These are phyloP conservation scores for Corymbia maculata DNA, from an alignment of 345 rosid species.

Conservation along the genomic window DNA sequence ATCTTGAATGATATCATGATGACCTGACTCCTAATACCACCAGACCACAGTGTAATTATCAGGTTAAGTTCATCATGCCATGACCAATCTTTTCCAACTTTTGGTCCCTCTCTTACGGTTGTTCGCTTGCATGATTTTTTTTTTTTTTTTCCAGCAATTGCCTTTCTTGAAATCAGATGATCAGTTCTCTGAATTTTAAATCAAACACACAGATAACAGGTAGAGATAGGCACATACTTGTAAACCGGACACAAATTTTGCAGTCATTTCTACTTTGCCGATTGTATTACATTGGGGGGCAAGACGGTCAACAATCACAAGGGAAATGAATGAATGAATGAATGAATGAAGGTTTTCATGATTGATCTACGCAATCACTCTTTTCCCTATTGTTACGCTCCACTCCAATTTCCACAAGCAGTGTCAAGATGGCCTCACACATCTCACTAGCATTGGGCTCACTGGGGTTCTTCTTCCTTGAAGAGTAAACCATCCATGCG, in stretches of 20 bases:
- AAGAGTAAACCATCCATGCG: conserved; percentile 62
- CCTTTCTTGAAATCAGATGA: neutral
- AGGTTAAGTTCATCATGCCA: neutral
- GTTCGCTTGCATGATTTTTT: neutral
- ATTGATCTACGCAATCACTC: neutral
- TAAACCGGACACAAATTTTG: neutral
- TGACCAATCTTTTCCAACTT: neutral
- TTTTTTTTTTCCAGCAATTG: neutral
- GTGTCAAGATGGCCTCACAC: conserved; percentile 58
- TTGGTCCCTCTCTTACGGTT: neutral
- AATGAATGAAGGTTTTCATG: neutral
- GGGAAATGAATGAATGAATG: neutral
- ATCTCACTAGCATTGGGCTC: conserved; percentile 46
- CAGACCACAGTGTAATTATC: neutral
- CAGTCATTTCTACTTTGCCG: neutral
- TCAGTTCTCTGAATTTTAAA: neutral
- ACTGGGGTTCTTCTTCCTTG: conserved; percentile 18
- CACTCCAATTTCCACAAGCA: conserved; percentile 42
- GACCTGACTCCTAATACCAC: neutral
- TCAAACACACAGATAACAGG: neutral
- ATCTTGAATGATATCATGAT: neutral
- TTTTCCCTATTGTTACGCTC: conserved; percentile 9
- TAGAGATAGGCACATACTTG: neutral
- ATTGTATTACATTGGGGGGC: neutral
- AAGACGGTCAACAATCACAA: neutral